Evolutionary conservation across 1,284 basidiomycete species (phyloP), one percentile per base, ranked within the genome.

Genomic region (Pascua sp.): DNA sequence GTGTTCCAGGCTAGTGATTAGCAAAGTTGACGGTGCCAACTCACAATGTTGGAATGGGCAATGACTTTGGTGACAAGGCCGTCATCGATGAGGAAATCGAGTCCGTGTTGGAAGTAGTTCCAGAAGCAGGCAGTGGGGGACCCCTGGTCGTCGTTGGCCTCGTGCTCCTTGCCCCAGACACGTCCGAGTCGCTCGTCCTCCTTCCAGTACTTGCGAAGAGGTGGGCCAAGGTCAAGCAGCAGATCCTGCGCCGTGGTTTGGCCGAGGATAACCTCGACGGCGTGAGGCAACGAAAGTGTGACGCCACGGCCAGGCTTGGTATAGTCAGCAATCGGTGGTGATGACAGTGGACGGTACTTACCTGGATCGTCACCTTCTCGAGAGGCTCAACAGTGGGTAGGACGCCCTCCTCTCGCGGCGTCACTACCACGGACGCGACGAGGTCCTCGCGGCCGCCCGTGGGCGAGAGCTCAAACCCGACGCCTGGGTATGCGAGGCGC

Each of bases 61-160:
- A 93, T 80, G 47, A 93, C 86, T 81, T 94, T 94, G 69, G 82
- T 84, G n/a, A 93, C 87, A 3, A 82, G 67, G 67, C 69, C 67
- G 16, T 87, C 86, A 2, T 85, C 87, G 40, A 93, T 80, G 18
- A 91, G 80, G 63, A 92, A 89, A 69, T 94, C 91, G 11, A 94
- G 75, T 1, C 91, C 91, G 67, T 90, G 84, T 66, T 91, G 87
- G 64, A 93, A 91, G 71, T 93, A 94, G 70, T 93, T 93, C 78
- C 90, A 92, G 75, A 93, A 94, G 74, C 91, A 89, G 89, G 56
- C 49, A 5, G 37, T 57, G 4, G 60, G 44, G 12, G 24, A 24
- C 18, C 18, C 47, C 11, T 49, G 4, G 10, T 42, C 17, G 40
- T n/a, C 32, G 17, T 11, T 39, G 7, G 24, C 16, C 11, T 37